These are phyloP conservation scores for Fomitopsis palustris DNA, from an alignment of 1,284 basidiomycete species.

Conservation along the genomic window DNA sequence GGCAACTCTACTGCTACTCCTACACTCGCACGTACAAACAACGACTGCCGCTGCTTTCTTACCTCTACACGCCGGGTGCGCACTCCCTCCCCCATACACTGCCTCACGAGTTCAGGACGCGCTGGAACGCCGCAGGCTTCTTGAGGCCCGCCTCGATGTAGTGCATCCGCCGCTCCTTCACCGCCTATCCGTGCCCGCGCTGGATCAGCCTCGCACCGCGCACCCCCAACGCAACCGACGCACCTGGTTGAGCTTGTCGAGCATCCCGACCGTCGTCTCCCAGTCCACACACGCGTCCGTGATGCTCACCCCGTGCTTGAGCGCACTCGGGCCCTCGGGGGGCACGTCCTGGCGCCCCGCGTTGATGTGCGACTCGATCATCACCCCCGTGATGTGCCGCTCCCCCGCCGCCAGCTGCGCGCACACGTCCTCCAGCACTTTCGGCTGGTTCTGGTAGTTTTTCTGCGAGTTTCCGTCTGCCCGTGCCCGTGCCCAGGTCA, in stretches of 20 bases:
- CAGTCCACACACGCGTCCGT: slow-evolving; percentile 95
- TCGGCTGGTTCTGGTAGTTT: slow-evolving; percentile 88
- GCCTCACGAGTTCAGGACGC: slow-evolving; percentile 7
- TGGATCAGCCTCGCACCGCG: neutral
- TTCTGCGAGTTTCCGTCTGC: slow-evolving; percentile 89
- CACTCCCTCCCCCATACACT: neutral
- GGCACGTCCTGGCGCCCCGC: slow-evolving; percentile 86
- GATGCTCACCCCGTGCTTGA: slow-evolving; percentile 87
- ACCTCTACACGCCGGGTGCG: no score
- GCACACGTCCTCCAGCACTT: slow-evolving; percentile 76
- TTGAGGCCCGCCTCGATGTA: slow-evolving; percentile 33
- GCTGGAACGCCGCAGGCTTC: slow-evolving; percentile 22
- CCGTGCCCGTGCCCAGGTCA: neutral
- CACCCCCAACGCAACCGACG: slow-evolving; percentile 7
- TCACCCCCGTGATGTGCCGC: slow-evolving; percentile 86
- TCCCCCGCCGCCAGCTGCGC: slow-evolving; percentile 78
- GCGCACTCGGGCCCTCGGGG: slow-evolving; percentile 47
- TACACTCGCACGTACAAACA: no score
- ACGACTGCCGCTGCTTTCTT: neutral
- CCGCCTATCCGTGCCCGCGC: slow-evolving; percentile 25
- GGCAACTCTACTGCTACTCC: no score
- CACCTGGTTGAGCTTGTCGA: slow-evolving; percentile 70
- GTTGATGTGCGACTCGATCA: slow-evolving; percentile 95
- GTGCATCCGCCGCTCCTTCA: slow-evolving; percentile 31
- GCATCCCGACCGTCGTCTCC: slow-evolving; percentile 78